A percentile compares a stretch with the other conserved stretches of the same genome.
Conservation (phyloP, 495 filamentous ascomycete genomes). For the Opeltia flavorubescens region DNA sequence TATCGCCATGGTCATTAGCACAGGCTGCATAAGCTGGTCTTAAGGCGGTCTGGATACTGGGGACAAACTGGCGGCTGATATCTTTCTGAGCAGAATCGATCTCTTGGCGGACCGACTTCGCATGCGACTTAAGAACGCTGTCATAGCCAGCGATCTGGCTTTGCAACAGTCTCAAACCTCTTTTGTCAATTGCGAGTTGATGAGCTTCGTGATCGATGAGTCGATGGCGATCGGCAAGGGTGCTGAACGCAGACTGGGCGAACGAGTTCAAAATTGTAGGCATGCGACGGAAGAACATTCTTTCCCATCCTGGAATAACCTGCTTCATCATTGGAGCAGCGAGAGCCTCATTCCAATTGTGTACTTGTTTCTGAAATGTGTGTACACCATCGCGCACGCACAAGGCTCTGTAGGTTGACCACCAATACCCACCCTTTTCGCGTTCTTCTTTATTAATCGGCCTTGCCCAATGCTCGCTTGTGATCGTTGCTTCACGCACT, state of each 20-base stretch:
- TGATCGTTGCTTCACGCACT: slow-evolving; percentile 22
- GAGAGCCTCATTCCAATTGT: slow-evolving; percentile 18
- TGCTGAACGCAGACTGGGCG: slow-evolving; percentile 10
- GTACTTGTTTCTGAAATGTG: slow-evolving; percentile 13
- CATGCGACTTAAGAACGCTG: slow-evolving; percentile 22
- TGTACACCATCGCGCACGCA: slow-evolving; percentile 37
- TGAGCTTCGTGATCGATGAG: slow-evolving; percentile 24
- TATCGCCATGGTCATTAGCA: slow-evolving; percentile 30
- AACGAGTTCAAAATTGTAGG: slow-evolving; percentile 23
- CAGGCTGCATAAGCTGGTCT: slow-evolving; percentile 25
- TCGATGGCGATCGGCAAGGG: slow-evolving; percentile 28
- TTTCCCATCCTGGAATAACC: slow-evolving; percentile 43
- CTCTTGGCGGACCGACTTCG: slow-evolving; percentile 15
- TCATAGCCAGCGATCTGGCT: slow-evolving; percentile 33
- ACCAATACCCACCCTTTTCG: slow-evolving; percentile 32
- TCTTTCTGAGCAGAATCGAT: slow-evolving; percentile 37
- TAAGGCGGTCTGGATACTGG: slow-evolving; percentile 35
- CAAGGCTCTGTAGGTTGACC: slow-evolving; percentile 49
- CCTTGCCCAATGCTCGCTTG: slow-evolving; percentile 34
- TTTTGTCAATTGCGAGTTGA: slow-evolving; percentile 20
- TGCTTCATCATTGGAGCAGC: slow-evolving; percentile 38
- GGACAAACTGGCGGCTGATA: slow-evolving; percentile 41
- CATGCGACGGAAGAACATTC: slow-evolving; percentile 33
- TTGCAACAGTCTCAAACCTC: slow-evolving; percentile 25
- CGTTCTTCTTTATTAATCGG: slow-evolving; percentile 23